A percentile compares a stretch with the other conserved stretches of the same genome.
phyloP scores from a whole-genome alignment of 2,329 filamentous ascomycete genomes.

The Nannizzia gypsea region DNA sequence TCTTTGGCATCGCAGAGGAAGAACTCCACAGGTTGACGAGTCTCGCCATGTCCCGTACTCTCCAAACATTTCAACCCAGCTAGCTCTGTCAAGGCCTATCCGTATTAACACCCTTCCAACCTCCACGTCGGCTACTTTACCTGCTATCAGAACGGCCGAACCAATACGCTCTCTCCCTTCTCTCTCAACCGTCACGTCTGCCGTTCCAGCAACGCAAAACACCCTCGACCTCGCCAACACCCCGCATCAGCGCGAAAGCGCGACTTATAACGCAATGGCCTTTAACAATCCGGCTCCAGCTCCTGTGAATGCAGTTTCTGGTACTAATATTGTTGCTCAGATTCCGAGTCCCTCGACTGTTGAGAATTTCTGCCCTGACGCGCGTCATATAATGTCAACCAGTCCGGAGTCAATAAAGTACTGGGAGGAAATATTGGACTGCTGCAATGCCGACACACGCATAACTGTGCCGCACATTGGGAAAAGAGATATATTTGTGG shows the following conservation, averaged over 20 bases:
- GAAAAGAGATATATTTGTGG: slow-evolving; percentile 25
- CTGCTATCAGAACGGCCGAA: neutral
- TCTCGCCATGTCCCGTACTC: neutral
- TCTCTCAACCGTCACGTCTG: neutral
- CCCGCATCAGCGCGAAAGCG: neutral
- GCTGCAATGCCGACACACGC: slow-evolving; percentile 20
- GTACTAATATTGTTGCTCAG: slow-evolving; percentile 21
- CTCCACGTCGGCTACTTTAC: neutral
- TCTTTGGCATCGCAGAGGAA: neutral
- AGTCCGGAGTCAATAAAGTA: slow-evolving; percentile 23
- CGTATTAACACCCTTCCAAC: neutral
- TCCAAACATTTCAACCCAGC: neutral
- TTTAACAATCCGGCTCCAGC: neutral
- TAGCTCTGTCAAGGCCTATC: neutral
- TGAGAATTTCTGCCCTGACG: slow-evolving; percentile 27
- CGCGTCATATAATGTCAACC: slow-evolving; percentile 24
- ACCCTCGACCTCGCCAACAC: neutral
- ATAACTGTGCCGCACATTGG: slow-evolving; percentile 24
- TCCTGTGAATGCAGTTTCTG: neutral
- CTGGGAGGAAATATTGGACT: slow-evolving; percentile 26
- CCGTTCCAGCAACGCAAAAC: neutral
- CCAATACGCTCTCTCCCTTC: neutral
- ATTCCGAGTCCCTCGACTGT: slow-evolving; percentile 25
- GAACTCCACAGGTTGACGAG: neutral
- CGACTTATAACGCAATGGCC: neutral